Base-by-base conservation (phyloP, 148 eudicot genomes). In the Cornus kousa region DNA sequence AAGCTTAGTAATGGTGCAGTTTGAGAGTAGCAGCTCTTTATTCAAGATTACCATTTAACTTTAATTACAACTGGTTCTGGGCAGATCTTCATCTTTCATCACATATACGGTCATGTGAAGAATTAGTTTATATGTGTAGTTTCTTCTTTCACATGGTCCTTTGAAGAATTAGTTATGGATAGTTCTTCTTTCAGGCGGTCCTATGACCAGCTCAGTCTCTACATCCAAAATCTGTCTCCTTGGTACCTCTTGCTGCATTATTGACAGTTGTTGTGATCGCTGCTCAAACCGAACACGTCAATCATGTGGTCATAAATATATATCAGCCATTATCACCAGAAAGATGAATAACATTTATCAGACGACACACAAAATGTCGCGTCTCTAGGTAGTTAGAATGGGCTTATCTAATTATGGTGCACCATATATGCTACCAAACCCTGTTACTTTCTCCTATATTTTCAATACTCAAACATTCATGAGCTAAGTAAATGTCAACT, bases 131-230 rank as follows among this genome's bases (percentile, higher is more conserved):
- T 7, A 16, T 11, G 59, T 17, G 19, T 53, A 11, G 19, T 53
- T 74, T 28, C 37, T 35, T 35, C 37, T 35, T 35, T 35, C 37
- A 35, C 37, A 35, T 35, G 37, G 37, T 35, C 5, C 37, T 53
- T 3, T 43, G 48, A 43, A 43, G 48, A 43, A 5, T 43, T 9
- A 43, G 48, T 53, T 7, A 16, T 11, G 59, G 59, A 0, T 53
- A 11, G 19, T 53, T 74, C 82, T 28, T 78, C 73, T 74, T 74
- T 80, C 84, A 0, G 90, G 90, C 10, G 70, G 90, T 70, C 92
- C 92, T 48, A 89, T 86, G 76, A 87, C 86, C 69, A 89, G 75
- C 11, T 77, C 89, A 1, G 90, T 89, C 77, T 89, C 90, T 9
- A 87, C 89, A 50, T 86, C 90, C 24, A 70, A 43, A 22, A 75